phyloP scores from a whole-genome alignment of 139 green algal species.

The Coccomyxa sp. region DNA sequence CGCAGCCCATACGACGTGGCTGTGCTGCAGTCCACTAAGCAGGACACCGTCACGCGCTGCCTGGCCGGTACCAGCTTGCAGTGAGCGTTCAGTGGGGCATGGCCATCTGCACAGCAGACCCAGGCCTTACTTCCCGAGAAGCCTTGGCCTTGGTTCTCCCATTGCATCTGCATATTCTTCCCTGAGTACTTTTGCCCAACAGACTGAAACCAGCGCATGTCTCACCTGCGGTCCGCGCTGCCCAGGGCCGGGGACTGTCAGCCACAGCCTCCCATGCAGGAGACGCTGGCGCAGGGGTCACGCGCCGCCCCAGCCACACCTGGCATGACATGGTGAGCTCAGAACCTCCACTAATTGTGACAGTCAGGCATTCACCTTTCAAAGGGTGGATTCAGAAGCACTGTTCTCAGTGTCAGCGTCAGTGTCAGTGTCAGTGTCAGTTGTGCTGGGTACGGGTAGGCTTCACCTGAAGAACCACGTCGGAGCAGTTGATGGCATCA shows the following conservation, averaged over 20 bases:
- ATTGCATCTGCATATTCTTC: too few species aligned
- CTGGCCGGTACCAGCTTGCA: background rate
- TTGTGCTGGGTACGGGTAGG: background rate
- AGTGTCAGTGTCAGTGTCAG: background rate
- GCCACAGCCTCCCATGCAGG: background rate
- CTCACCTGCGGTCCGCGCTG: background rate
- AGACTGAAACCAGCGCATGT: too few species aligned
- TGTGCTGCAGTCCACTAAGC: background rate
- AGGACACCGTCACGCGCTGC: background rate
- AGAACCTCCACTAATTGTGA: too few species aligned
- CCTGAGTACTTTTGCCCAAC: too few species aligned
- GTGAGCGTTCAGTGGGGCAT: background rate
- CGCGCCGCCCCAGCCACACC: constrained; percentile 1
- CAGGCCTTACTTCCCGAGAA: too few species aligned
- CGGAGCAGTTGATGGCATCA: constrained; percentile 9
- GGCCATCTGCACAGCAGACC: background rate
- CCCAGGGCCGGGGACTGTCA: background rate
- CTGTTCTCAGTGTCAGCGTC: background rate
- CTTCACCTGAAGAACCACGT: constrained; percentile 17
- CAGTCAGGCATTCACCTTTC: background rate
- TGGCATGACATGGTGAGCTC: background rate
- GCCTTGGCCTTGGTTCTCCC: too few species aligned
- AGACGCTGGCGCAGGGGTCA: background rate
- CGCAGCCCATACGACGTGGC: too few species aligned
- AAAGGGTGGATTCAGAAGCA: background rate